Conservation (phyloP, 2,329 filamentous ascomycete species). For the Penicillium sp. region DNA sequence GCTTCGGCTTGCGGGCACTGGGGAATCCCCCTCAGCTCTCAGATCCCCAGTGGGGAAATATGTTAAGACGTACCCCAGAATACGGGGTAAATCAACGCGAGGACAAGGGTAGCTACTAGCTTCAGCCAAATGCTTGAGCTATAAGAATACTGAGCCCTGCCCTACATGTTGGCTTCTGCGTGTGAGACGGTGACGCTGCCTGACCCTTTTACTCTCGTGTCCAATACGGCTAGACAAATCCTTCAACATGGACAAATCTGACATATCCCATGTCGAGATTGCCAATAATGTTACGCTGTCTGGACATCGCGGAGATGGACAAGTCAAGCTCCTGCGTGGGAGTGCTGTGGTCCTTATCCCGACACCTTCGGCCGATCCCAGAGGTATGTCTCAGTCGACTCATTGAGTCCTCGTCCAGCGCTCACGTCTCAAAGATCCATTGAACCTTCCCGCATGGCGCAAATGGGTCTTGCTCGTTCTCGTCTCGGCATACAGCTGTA, state of each 20-base stretch:
- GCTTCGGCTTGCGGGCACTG: conserved; percentile 8
- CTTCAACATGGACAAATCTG: conserved; percentile 12
- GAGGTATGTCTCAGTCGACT: conserved; percentile 4
- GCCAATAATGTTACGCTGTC: background rate
- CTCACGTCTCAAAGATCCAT: conserved; percentile 13
- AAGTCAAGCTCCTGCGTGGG: conserved; percentile 10
- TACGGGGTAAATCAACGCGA: background rate
- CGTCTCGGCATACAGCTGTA: conserved; percentile 16
- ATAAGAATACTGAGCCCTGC: background rate
- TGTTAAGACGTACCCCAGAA: background rate
- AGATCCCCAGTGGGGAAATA: conserved; percentile 3
- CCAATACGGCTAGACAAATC: background rate
- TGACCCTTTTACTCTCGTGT: background rate
- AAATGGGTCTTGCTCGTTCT: conserved; percentile 14
- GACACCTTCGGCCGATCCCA: conserved; percentile 13
- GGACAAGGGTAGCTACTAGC: background rate
- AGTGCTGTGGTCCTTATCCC: conserved; percentile 11
- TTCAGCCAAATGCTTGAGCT: background rate
- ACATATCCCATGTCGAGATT: conserved; percentile 11
- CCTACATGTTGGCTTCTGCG: background rate
- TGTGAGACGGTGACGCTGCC: conserved; percentile 1
- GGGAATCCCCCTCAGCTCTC: background rate
- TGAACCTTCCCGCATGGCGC: conserved; percentile 11
- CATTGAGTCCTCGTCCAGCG: background rate
- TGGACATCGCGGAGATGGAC: background rate